Evolutionary conservation across 1,139 yeast species (phyloP).

Genomic region (Blastobotrys persicus): DNA sequence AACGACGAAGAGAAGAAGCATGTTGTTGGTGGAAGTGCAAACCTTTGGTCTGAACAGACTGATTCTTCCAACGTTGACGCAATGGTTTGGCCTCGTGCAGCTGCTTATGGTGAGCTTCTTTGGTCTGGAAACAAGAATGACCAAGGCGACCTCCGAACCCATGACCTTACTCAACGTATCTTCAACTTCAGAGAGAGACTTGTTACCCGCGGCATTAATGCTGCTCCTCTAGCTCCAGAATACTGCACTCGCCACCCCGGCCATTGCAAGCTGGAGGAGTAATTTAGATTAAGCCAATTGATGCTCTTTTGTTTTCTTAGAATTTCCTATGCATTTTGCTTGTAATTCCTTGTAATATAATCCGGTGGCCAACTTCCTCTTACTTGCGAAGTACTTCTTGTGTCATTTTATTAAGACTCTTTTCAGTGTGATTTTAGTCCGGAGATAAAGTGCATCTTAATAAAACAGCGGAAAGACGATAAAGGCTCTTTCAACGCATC

Average conservation of each 20-base stretch:
- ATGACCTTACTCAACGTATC: constrained; percentile 42
- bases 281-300: neutral
- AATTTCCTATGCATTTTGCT: no score
- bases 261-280: neutral
- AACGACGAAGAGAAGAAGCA: constrained; percentile 39
- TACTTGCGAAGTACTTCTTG: no score
- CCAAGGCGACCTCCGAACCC: constrained; percentile 37
- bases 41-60: constrained; percentile 47
- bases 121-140: constrained; percentile 48
- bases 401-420: no score
- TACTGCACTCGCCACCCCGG: constrained; percentile 32
- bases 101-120: constrained; percentile 47
- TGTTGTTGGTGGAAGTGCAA: constrained; percentile 47
- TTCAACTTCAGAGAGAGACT: constrained; percentile 46
- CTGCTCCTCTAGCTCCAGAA: constrained; percentile 44
- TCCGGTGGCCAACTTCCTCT: no score
- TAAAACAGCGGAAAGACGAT: no score
- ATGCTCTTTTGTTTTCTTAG: neutral
- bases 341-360: no score
- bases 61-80: constrained; percentile 43
- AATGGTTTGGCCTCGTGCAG: constrained; percentile 49
- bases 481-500: no score
- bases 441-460: no score
- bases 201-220: constrained; percentile 41
- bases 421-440: no score